Conservation (phyloP, 2,329 filamentous ascomycete species). For the Ophiostoma novo-ulmi region DNA sequence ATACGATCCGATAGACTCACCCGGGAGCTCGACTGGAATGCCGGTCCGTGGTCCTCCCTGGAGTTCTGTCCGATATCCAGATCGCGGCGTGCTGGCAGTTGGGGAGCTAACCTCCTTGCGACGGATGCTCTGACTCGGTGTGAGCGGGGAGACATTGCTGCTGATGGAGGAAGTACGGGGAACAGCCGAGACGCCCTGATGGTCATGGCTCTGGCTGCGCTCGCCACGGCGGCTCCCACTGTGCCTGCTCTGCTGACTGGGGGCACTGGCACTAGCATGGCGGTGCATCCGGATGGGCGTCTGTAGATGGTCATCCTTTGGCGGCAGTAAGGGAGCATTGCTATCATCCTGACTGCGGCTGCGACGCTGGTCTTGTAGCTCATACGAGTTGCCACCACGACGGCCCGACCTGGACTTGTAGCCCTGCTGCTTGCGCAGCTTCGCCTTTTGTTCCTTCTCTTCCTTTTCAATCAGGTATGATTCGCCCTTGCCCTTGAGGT, state of each 20-base stretch:
- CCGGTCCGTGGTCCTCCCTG: not conserved
- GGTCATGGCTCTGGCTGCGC: not conserved
- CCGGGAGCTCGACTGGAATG: not conserved
- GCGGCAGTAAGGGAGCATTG: slow-evolving; percentile 22
- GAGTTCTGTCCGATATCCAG: not conserved
- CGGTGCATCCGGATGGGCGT: slow-evolving; percentile 39
- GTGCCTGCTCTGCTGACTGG: not conserved
- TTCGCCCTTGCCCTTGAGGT: slow-evolving; percentile 79
- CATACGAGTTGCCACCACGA: slow-evolving; percentile 4
- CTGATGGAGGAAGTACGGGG: not conserved
- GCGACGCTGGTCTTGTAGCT: slow-evolving; percentile 35
- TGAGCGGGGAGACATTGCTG: not conserved
- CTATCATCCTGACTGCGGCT: slow-evolving; percentile 21
- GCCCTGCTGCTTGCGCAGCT: slow-evolving; percentile 33
- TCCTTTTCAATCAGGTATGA: slow-evolving; percentile 67
- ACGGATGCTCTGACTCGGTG: not conserved
- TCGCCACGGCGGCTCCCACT: not conserved
- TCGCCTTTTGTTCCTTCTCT: slow-evolving; percentile 53
- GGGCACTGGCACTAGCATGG: slow-evolving; percentile 9
- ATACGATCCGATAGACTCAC: not conserved
- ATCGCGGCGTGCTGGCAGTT: not conserved
- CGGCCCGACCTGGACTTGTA: slow-evolving; percentile 47
- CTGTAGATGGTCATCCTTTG: slow-evolving; percentile 29
- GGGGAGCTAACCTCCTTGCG: not conserved
- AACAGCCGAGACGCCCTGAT: not conserved